Percentiles rank a stretch among this genome's conserved stretches.
Evolutionary conservation across 2,329 filamentous ascomycete species (phyloP).

Genomic region (Hypoxylon sp.): DNA sequence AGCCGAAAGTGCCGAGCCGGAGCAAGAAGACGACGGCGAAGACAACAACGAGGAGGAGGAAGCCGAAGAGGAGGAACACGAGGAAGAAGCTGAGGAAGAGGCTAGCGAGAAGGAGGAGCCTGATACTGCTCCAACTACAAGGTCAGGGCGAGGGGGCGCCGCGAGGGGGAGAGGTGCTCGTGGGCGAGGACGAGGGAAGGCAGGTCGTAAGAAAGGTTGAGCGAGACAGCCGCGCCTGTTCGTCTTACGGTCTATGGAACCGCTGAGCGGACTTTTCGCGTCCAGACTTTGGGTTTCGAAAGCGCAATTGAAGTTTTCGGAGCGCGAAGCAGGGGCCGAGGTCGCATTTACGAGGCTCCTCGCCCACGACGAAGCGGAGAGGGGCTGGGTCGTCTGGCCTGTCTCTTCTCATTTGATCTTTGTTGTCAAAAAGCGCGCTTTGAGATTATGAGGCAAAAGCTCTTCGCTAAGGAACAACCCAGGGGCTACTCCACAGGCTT

Average conservation of each 20-base stretch:
- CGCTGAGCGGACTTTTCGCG: neutral
- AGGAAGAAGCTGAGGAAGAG: conserved; percentile 38
- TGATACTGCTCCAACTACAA: conserved; percentile 39
- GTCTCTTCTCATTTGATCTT: neutral
- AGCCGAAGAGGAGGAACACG: conserved; percentile 27
- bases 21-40: conserved; percentile 42
- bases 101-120: conserved; percentile 44
- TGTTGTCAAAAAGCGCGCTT: neutral
- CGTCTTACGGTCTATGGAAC: conserved; percentile 3
- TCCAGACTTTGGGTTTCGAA: neutral
- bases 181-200: conserved; percentile 46
- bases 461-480: neutral
- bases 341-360: neutral
- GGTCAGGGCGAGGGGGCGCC: conserved; percentile 37
- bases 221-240: neutral
- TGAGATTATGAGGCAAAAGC: conserved; percentile 2
- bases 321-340: neutral
- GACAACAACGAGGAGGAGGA: conserved; percentile 36
- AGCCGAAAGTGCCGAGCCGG: conserved; percentile 48
- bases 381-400: no score
- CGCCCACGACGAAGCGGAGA: neutral
- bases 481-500: neutral
- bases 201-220: conserved; percentile 45
- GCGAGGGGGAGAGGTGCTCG: conserved; percentile 44
- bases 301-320: neutral